These are phyloP conservation scores for Tulasnella sp. DNA, from an alignment of 768 basidiomycete genomes.

Conservation along the genomic window DNA sequence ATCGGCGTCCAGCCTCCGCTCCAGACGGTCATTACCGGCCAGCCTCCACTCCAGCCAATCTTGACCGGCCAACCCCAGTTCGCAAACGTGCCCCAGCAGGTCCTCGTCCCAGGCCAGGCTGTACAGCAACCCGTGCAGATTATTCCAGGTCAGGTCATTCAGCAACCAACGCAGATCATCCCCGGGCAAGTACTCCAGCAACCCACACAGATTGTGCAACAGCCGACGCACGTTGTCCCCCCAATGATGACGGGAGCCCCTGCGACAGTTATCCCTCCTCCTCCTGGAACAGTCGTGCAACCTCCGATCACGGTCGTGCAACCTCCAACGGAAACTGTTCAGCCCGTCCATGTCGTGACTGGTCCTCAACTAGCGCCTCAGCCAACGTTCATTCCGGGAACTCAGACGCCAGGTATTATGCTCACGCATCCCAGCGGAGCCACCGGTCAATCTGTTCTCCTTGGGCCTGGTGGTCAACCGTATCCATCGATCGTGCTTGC, in stretches of 20 bases:
- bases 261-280: background rate
- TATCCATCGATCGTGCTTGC: background rate
- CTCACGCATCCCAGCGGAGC: slow-evolving; percentile 8
- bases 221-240: background rate
- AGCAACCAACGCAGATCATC: background rate
- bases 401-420: background rate
- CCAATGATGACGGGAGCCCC: background rate
- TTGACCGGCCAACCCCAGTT: background rate
- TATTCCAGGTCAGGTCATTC: background rate
- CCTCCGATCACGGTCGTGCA: slow-evolving; percentile 13
- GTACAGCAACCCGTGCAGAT: background rate
- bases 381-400: background rate
- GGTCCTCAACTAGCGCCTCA: background rate
- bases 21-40: background rate
- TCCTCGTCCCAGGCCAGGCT: background rate
- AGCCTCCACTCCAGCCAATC: slow-evolving; percentile 14
- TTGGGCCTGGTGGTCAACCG: background rate
- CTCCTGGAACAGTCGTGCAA: background rate
- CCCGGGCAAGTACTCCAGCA: background rate
- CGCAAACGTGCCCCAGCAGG: background rate
- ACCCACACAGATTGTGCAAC: background rate
- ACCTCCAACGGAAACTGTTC: background rate
- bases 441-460: background rate
- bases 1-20: background rate
- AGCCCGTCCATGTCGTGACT: background rate